phyloP scores from a whole-genome alignment of 78 protist genomes.

The Cyanophora paradoxa region DNA sequence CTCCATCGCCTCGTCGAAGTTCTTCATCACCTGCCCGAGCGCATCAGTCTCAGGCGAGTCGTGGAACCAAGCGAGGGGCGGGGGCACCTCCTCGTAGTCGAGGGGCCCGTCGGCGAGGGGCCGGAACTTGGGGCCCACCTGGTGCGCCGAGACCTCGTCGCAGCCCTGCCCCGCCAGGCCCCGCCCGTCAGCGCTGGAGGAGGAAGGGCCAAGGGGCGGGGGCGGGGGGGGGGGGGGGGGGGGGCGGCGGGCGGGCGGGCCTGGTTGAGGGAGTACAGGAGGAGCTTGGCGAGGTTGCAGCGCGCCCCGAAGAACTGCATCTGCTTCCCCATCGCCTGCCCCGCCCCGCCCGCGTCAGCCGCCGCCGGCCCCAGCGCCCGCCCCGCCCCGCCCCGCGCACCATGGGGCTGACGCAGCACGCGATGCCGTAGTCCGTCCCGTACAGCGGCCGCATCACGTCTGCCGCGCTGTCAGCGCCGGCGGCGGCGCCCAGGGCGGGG shows the following conservation, averaged over 20 bases:
- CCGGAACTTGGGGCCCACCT: conserved; percentile 1
- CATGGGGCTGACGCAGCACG: conserved; percentile 42
- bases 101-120: neutral
- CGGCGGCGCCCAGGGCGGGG: too few relatives aligned
- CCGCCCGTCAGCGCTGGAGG: too few relatives aligned
- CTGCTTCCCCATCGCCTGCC: conserved; percentile 12
- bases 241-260: too few relatives aligned
- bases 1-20: conserved; percentile 4
- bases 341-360: too few relatives aligned
- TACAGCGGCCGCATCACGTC: conserved; percentile 17
- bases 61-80: too few relatives aligned
- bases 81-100: neutral
- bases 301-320: conserved; percentile 47
- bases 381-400: too few relatives aligned
- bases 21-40: too few relatives aligned
- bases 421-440: conserved; percentile 29
- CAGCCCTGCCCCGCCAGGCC: too few relatives aligned
- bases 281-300: conserved; percentile 35
- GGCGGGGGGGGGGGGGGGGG: neutral
- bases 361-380: too few relatives aligned
- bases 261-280: conserved; percentile 19
- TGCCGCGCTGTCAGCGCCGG: too few relatives aligned
- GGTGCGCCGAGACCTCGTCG: neutral
- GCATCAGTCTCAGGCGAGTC: too few relatives aligned
- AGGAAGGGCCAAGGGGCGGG: too few relatives aligned